Evolutionary conservation across 192 early-diverging fungal genomes (phyloP).

Genomic region (Coemansia sp.): DNA sequence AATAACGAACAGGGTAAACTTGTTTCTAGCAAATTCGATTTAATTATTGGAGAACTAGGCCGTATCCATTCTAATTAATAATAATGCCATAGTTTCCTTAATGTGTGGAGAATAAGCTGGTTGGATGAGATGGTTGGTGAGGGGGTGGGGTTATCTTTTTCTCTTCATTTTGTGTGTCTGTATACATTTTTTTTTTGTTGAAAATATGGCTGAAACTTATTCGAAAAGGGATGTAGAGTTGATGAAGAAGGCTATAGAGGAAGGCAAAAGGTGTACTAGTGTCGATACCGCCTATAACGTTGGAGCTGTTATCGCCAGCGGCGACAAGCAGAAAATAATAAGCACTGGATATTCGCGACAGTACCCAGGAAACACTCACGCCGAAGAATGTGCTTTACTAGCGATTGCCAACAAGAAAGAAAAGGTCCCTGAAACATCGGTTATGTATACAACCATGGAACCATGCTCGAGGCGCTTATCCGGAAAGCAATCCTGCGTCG

Average conservation of each 20-base stretch:
- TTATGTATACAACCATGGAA: conserved; percentile 94
- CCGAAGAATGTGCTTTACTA: conserved; percentile 85
- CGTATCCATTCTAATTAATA: background rate
- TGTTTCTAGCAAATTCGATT: conserved; percentile 8
- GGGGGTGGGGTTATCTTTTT: background rate
- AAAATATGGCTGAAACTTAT: conserved; percentile 6
- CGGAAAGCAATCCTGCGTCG: conserved; percentile 76
- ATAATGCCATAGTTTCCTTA: conserved; percentile 3
- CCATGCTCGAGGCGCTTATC: conserved; percentile 87
- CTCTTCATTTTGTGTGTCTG: background rate
- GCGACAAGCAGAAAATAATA: conserved; percentile 52
- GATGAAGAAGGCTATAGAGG: conserved; percentile 77
- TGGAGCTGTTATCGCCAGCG: conserved; percentile 70
- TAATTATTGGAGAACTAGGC: conserved; percentile 6
- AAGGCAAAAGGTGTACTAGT: conserved; percentile 69
- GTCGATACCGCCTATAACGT: conserved; percentile 87
- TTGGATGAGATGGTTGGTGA: background rate
- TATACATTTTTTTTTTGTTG: background rate
- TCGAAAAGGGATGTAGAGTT: conserved; percentile 52
- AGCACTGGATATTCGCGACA: conserved; percentile 89
- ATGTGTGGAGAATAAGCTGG: too few species aligned
- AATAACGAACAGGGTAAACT: conserved; percentile 58
- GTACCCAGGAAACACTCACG: conserved; percentile 95
- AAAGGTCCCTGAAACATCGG: background rate
- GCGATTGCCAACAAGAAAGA: conserved; percentile 51